Conservation (phyloP, 805 yeast species). For the Hanseniaspora nectarophila region DNA sequence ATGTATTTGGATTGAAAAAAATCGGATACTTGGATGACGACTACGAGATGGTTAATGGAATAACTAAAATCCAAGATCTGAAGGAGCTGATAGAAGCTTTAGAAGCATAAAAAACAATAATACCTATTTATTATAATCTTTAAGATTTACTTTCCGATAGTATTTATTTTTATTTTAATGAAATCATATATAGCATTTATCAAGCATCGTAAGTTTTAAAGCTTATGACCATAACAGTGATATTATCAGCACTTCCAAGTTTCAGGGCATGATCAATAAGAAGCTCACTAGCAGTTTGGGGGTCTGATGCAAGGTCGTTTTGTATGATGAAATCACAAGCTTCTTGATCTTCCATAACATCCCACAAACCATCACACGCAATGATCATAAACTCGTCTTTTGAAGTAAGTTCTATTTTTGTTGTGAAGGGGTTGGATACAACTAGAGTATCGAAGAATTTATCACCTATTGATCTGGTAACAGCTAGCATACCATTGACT, state of each 20-base stretch:
- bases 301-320: conserved; percentile 40
- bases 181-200: not conserved
- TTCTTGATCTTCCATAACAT: conserved; percentile 70
- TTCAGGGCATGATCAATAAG: conserved; percentile 65
- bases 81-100: conserved; percentile 36
- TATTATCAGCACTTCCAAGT: conserved; percentile 74
- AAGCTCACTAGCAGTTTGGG: conserved; percentile 43
- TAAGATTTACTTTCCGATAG: not conserved
- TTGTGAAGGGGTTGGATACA: conserved; percentile 83
- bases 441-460: conserved; percentile 82
- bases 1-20: conserved; percentile 58
- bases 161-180: not conserved
- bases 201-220: conserved; percentile 19
- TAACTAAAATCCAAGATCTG: conserved; percentile 60
- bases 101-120: not conserved
- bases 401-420: conserved; percentile 58
- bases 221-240: conserved; percentile 78
- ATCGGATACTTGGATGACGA: conserved; percentile 52
- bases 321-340: conserved; percentile 64
- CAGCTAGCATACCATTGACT: conserved; percentile 92
- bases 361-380: conserved; percentile 98
- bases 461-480: conserved; percentile 87
- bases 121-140: not conserved
- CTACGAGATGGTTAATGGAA: conserved; percentile 46
- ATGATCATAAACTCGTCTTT: conserved; percentile 69